phyloP scores from a whole-genome alignment of 805 yeast genomes.

The Saccharomycopsis sp. region DNA sequence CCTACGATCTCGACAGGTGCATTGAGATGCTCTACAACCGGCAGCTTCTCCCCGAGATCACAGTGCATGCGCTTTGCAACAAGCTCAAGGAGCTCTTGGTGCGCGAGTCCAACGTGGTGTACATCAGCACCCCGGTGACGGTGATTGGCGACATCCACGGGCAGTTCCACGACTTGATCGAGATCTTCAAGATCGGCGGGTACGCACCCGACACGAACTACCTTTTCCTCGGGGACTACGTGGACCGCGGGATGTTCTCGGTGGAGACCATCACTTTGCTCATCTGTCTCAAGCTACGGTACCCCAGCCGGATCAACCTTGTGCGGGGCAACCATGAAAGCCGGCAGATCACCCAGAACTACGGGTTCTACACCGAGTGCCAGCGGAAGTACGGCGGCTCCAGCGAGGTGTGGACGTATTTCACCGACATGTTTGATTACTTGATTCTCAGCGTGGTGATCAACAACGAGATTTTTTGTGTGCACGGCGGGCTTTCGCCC shows the following conservation, averaged over 20 bases:
- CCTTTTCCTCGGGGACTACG: slow-evolving; percentile 89
- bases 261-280: slow-evolving; percentile 86
- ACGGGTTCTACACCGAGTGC: slow-evolving; percentile 95
- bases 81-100: slow-evolving; percentile 75
- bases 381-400: slow-evolving; percentile 72
- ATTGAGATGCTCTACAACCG: slow-evolving; percentile 56
- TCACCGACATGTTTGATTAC: slow-evolving; percentile 91
- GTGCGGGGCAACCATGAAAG: slow-evolving; percentile 96
- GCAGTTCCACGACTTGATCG: slow-evolving; percentile 87
- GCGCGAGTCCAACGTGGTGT: slow-evolving; percentile 78
- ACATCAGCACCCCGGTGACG: slow-evolving; percentile 77
- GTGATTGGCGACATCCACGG: slow-evolving; percentile 98
- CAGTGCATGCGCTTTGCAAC: slow-evolving; percentile 64
- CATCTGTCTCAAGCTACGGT: slow-evolving; percentile 74
- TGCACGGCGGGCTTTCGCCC: slow-evolving; percentile 96
- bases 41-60: slow-evolving; percentile 60
- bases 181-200: slow-evolving; percentile 91
- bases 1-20: slow-evolving; percentile 57
- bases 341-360: slow-evolving; percentile 91
- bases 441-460: slow-evolving; percentile 83
- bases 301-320: slow-evolving; percentile 73
- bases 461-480: slow-evolving; percentile 84
- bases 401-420: slow-evolving; percentile 73
- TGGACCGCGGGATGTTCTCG: slow-evolving; percentile 88
- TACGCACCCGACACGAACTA: slow-evolving; percentile 89